A percentile compares a stretch with the other conserved stretches of the same genome.
These are phyloP conservation scores for Coix lacrymajobi DNA, from an alignment of 176 grass and related monocot species.

Conservation along the genomic window DNA sequence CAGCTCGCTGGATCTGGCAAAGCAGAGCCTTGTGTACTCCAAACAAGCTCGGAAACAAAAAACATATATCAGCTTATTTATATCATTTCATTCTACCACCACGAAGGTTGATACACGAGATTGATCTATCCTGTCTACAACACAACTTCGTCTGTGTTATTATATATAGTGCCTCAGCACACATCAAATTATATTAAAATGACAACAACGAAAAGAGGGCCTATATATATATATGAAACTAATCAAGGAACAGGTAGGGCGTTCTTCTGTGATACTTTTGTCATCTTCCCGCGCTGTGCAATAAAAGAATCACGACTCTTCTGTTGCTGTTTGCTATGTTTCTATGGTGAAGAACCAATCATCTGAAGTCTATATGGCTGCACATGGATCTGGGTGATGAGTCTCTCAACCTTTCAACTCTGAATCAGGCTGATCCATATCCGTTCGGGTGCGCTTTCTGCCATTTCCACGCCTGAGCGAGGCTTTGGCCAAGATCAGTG, in stretches of 20 bases:
- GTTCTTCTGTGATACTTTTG: neutral
- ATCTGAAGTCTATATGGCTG: conserved; percentile 26
- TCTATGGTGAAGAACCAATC: conserved; percentile 19
- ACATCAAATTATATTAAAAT: conserved; percentile 16
- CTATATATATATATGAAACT: conserved; percentile 34
- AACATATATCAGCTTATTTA: neutral
- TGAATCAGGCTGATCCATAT: conserved; percentile 48
- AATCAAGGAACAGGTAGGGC: conserved; percentile 16
- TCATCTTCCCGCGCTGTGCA: conserved; percentile 22
- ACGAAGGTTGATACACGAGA: conserved; percentile 11
- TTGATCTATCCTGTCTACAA: conserved; percentile 19
- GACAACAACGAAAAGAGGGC: neutral
- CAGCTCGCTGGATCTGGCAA: neutral
- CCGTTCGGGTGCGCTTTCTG: conserved; percentile 74
- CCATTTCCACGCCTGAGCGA: conserved; percentile 86
- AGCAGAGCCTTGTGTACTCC: neutral
- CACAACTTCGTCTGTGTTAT: conserved; percentile 25
- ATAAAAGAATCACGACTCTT: conserved; percentile 3
- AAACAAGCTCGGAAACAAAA: neutral
- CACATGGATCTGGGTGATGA: conserved; percentile 23
- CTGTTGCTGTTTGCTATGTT: conserved; percentile 5
- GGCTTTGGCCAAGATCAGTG: conserved; percentile 79
- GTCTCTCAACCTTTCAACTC: neutral
- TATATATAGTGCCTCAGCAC: conserved; percentile 22
- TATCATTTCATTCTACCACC: conserved; percentile 14